Evolutionary conservation across 225 moss, liverwort and hornwort genomes (phyloP), one percentile per base, ranked within the genome.

Genomic region (Straminergon stramineum): DNA sequence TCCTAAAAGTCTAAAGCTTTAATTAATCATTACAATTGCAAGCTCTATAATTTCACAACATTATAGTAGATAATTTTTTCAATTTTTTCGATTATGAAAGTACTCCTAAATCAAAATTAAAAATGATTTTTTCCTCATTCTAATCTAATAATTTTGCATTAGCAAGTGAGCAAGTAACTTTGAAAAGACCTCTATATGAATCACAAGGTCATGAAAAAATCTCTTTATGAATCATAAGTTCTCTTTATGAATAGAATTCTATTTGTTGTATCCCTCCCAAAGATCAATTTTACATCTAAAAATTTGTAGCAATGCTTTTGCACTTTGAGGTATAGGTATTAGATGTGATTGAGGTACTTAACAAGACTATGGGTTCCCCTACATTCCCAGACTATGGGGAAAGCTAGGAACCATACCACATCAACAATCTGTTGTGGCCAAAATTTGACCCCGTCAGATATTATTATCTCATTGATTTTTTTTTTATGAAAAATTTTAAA

Each of bases 181-280:
- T 5, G 3, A 43, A 71, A 27, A 15, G 14, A 70, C 2, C 8
- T 39, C 8, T 39, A 39, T 24, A 39, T 70, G 0, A 70, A 39
- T 39, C 5, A 39, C 0, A 2, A n/a, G 22, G 5, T 69, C 4
- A n/a, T 6, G 3, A 37, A 37, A 4, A n/a, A 37, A 4, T 68
- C 3, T 19, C 5, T 35, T 37, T 11, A 3, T 20, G 5, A 37
- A 37, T 12, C 6, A 37, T 11, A 37, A 23, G 9, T 8, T 14
- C 14, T 14, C 35, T 24, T 70, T 14, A 39, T 39, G 2, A 39
- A 70, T 70, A 5, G 11, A 70, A 39, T 70, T 5, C 24, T 23
- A 39, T 39, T 39, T 39, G 4, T 4, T 70, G 39, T 39, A 7
- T 26, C 9, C 41, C 8, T 3, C 5, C 41, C 26, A 71, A 15